Evolutionary conservation across 2,329 filamentous ascomycete genomes (phyloP), one percentile per base, ranked within the genome.

Genomic region (Graphiopsis chlorocephala): DNA sequence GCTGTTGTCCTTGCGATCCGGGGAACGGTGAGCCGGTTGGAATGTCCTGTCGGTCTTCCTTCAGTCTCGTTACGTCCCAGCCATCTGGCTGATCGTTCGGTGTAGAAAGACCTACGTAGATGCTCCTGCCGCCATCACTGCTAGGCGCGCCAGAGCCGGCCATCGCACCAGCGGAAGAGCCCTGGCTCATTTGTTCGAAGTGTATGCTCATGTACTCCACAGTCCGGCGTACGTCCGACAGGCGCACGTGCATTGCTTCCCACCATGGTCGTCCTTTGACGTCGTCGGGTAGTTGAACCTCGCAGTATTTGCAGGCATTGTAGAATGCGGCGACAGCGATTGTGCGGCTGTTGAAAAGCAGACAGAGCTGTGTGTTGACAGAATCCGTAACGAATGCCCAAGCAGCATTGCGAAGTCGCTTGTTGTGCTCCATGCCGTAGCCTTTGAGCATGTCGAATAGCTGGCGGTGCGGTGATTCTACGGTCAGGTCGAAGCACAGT

Each of bases 371-470:
- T 0, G 94, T 98, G 66, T 94, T 86, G 69, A 88, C 91, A 23
- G 90, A 90, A 78, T 99, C 95, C 75, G 96, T 97, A 68, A 96
- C 87, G 73, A 97, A 98, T 0, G 92, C 90, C 93, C 95, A 98
- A 0, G 92, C 90, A 0, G 91, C 88, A 77, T 97, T 93, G 63
- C 94, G 87, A 31, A 98, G 80, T 63, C 85, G 81, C 78, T 94
- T 94, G 78, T 96, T 91, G 72, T 94, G 88, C 65, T 91, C 87
- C 56, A 93, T 83, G 26, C 85, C 84, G 67, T 95, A 86, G 74
- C 86, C 88, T 62, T 88, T 86, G 33, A 97, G 85, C 73, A 93
- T 89, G 64, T 94, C 88, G 77, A 92, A 95, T 29, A 98, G 86
- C 65, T 90, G 86, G 65, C 89, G 88, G 76, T 98, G 95, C 0